Evolutionary conservation across 2,329 filamentous ascomycete species (phyloP), one percentile per base, ranked within the genome.

Genomic region (Gaeumannomyces tritici): DNA sequence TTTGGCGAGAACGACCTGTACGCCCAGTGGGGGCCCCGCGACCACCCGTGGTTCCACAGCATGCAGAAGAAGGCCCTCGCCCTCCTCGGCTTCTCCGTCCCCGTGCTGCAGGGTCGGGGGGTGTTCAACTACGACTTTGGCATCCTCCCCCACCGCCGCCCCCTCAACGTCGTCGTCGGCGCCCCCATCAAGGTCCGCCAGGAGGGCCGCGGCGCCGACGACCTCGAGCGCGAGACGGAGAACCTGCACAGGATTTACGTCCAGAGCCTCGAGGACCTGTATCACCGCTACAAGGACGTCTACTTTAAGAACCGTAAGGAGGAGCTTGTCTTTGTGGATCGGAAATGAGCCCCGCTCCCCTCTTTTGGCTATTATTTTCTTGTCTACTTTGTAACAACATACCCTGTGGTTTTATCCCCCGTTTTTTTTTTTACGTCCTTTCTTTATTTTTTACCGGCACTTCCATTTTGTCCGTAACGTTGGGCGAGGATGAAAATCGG

Each of bases 71-170:
- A 92, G 31, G 79, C 96, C 63, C 93, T 98, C 75, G 89, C 89
- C 68, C 79, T 89, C 7, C 86, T 96, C 80, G 96, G 96, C 61
- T 99, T 97, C 70, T 98, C 95, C 0, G 82, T 98, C 13, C 93
- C 95, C 0, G 83, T 96, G 31, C 89, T 97, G 69, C 92, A 96
- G 73, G 93, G 93, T 3, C 79, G 93, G 29, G 93, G 93, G 15
- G 88, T 98, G 55, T 96, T 98, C 77, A 99, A 99, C 74, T 98
- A 99, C 72, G 95, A 99, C 73, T 91, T 97, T 18, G 95, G 95
- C 4, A 78, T 98, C 69, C 92, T 98, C 90, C 95, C 95, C 0
- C 98, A 97, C 73, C 86, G 95, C 15, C 82, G 88, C 60, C 88
- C 91, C 13, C 79, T 99, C 64, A 95, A 98, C 71, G 85, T 97